Conservation (phyloP, 1,284 basidiomycete species). For the Ganoderma boninense region DNA sequence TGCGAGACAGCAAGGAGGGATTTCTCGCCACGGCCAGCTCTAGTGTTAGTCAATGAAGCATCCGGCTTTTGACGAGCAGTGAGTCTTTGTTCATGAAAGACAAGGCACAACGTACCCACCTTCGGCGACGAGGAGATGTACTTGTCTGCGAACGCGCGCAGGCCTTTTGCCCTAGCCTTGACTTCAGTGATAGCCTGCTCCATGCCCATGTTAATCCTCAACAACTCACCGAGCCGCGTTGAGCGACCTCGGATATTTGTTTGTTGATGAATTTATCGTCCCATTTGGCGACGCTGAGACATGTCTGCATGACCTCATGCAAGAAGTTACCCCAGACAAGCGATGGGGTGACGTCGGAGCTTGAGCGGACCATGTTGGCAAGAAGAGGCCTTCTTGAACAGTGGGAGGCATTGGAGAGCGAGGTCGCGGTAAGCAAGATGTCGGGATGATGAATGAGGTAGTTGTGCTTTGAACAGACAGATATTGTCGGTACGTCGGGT, state of each 20-base stretch:
- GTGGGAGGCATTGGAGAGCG: conserved; percentile 82
- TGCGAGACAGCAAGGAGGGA: conserved; percentile 76
- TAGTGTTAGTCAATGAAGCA: conserved; percentile 74
- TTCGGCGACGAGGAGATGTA: conserved; percentile 71
- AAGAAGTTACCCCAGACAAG: conserved; percentile 91
- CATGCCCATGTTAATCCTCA: conserved; percentile 66
- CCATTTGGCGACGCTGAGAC: conserved; percentile 69
- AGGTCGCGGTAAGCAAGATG: conserved; percentile 87
- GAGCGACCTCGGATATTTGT: conserved; percentile 63
- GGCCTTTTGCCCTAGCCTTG: conserved; percentile 64
- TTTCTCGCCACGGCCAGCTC: conserved; percentile 54
- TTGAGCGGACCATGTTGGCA: conserved; percentile 64
- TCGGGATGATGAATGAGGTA: conserved; percentile 90
- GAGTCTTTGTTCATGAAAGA: conserved; percentile 6
- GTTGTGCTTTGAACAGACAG: conserved; percentile 64
- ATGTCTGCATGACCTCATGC: conserved; percentile 88
- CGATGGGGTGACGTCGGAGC: conserved; percentile 65
- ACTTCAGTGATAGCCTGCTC: conserved; percentile 74
- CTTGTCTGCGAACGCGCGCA: conserved; percentile 68
- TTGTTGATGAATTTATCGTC: conserved; percentile 63
- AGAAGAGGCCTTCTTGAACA: conserved; percentile 88
- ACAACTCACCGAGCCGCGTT: conserved; percentile 63
- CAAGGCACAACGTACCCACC: conserved; percentile 46
- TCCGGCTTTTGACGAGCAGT: conserved; percentile 52
- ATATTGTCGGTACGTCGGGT: conserved; percentile 52